Evolutionary conservation across 495 filamentous ascomycete species (phyloP), one percentile per base, ranked within the genome.

Genomic region (Penicillium antarcticum): DNA sequence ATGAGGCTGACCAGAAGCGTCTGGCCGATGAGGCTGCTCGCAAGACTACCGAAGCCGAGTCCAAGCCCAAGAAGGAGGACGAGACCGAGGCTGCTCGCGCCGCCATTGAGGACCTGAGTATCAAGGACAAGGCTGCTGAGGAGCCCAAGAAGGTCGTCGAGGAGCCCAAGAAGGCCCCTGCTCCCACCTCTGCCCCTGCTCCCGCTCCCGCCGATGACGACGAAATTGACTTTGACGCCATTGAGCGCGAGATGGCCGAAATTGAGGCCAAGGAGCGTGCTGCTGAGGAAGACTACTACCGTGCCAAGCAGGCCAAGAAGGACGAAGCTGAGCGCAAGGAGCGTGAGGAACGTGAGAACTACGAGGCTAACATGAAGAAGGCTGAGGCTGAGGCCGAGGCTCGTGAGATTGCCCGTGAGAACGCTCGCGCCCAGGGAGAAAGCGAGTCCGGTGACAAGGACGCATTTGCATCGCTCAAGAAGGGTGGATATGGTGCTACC

Each of bases 311-410:
- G 66, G 74, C 72, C 3, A 78, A 84, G 51, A 80, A 83, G 50
- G 81, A 79, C 46, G 84, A 84, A 42, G 77, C 78, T 34, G 84
- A 82, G 45, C 76, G 78, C 52, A 84, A 86, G 58, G 75, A 76
- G 56, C 72, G 72, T 13, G 80, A 81, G 42, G 78, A 77, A 36
- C 65, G 45, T 18, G 73, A 74, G 37, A 56, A 67, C 39, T 76
- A 70, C n/a, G 74, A 79, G 47, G 68, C 69, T 52, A 80, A 80
- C 53, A 80, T 81, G 75, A 80, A 78, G 66, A 69, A 73, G 53
- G 79, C 79, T 35, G 78, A 82, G 57, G 69, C 65, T 16, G 80
- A 84, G 61, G 81, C 80, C 26, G 81, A 81, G 49, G 80, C 76
- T 40, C 63, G 64, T 14, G 78, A 83, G 61, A 72, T 83, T 57